Conservation (phyloP, 495 filamentous ascomycete genomes). For the Aspergillus conjunctus region DNA sequence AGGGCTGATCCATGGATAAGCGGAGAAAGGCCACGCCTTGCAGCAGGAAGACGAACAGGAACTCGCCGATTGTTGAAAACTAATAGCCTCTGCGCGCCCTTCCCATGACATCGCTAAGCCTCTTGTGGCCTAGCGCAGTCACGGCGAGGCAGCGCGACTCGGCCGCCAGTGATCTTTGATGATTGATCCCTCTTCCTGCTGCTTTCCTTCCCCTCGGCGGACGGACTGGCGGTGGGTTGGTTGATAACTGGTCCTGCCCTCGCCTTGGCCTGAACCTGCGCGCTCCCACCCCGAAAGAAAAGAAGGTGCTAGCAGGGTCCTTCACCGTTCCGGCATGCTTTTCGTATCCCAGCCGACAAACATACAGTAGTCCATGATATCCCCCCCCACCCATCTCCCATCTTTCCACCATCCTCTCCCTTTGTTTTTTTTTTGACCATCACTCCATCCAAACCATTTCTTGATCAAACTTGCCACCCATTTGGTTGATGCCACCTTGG, state of each 20-base stretch:
- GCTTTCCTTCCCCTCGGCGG: not conserved
- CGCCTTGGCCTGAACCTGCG: too few species aligned
- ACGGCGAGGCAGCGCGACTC: slow-evolving; percentile 7
- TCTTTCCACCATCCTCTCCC: slow-evolving; percentile 13
- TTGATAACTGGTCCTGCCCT: not conserved
- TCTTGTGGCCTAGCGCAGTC: slow-evolving; percentile 23
- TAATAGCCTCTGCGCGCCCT: slow-evolving; percentile 48
- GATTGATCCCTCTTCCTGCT: not conserved
- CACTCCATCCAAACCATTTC: not conserved
- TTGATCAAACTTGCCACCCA: not conserved
- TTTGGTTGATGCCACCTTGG: slow-evolving; percentile 8
- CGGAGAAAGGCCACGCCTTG: slow-evolving; percentile 18
- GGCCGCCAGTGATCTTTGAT: not conserved
- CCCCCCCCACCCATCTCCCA: slow-evolving; percentile 11
- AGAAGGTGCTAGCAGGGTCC: slow-evolving; percentile 20
- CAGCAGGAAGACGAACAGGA: slow-evolving; percentile 16
- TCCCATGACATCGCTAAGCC: slow-evolving; percentile 40
- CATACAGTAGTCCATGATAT: slow-evolving; percentile 16
- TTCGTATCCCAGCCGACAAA: slow-evolving; percentile 43
- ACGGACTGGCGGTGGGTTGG: slow-evolving; percentile 9
- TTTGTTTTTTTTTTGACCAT: slow-evolving; percentile 4
- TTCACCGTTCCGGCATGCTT: slow-evolving; percentile 24
- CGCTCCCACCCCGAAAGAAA: not conserved
- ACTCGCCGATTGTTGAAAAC: slow-evolving; percentile 7
- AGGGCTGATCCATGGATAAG: slow-evolving; percentile 11